Percentiles rank a stretch among this genome's conserved stretches.
Conservation (phyloP, 345 rosid species). For the Eutrema japonicum region DNA sequence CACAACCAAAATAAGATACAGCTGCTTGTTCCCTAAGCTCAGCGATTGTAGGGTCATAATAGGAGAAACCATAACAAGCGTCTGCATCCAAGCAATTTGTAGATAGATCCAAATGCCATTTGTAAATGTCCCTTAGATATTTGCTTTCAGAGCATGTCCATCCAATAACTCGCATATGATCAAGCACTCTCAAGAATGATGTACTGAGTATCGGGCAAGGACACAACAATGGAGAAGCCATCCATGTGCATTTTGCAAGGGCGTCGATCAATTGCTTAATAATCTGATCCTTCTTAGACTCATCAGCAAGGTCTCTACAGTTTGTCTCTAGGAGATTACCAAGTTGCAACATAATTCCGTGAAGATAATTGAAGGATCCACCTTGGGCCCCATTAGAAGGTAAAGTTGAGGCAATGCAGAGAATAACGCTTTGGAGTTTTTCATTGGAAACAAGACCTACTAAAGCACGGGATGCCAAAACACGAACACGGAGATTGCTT, state of each 20-base stretch:
- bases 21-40: slow-evolving; percentile 88
- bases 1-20: slow-evolving; percentile 75
- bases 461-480: slow-evolving; percentile 93
- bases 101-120: slow-evolving; percentile 69
- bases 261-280: slow-evolving; percentile 62
- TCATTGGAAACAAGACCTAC: slow-evolving; percentile 90
- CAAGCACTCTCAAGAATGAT: slow-evolving; percentile 72
- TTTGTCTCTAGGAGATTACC: slow-evolving; percentile 77
- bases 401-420: slow-evolving; percentile 71
- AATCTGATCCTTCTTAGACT: slow-evolving; percentile 77
- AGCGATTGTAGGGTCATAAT: slow-evolving; percentile 76
- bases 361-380: slow-evolving; percentile 68
- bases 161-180: slow-evolving; percentile 80
- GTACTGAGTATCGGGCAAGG: slow-evolving; percentile 83
- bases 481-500: slow-evolving; percentile 80
- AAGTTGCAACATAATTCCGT: slow-evolving; percentile 84
- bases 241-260: slow-evolving; percentile 66
- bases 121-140: slow-evolving; percentile 48
- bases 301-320: slow-evolving; percentile 78
- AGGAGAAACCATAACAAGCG: slow-evolving; percentile 58
- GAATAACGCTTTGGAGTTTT: slow-evolving; percentile 66
- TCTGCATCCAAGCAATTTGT: slow-evolving; percentile 66
- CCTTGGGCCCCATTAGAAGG: slow-evolving; percentile 48
- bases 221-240: slow-evolving; percentile 71
- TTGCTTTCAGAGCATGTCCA: slow-evolving; percentile 49